Base-by-base conservation (phyloP, 1,139 yeast genomes). In the Wickerhamomyces sp. region DNA sequence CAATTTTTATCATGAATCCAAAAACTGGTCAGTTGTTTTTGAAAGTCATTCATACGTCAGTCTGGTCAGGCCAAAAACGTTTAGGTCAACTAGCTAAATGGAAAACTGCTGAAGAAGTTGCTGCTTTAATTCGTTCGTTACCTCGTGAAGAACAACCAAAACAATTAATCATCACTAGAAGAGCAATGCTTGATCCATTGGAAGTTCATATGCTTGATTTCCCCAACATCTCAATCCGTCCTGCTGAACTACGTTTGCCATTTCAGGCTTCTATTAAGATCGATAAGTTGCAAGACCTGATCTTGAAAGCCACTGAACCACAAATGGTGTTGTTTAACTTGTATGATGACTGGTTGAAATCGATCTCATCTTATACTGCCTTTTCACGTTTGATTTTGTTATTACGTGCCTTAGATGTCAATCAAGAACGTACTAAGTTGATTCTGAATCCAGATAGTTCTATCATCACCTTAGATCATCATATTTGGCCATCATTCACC, bases 31-130 rank as follows among this genome's bases (percentile, higher is more conserved):
- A 91, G 61, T 67, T 93, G 38, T 90, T 86, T 62, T 72, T 93
- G 66, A 90, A 89, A 60, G 79, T 93, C 44, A 89, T 94, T 50
- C 99, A 93, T 60, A 89, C 95, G 0, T 86, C 95, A 8, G 96
- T 90, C 1, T 94, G 97, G 95, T 84, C 96, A 2, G 99, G 99
- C 14, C 98, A 94, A 64, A 91, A 90, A 60, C 84, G 98, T 58
- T 73, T 93, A 54, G 88, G 95, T 30, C 98, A 93, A 62, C 71
- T 94, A 51, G 94, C 98, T 0, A 93, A 93, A 62, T 94, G 99
- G 99, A 93, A 93, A 63, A 84, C 98, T 2, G 99, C 99, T 0
- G 99, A 94, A 66, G 99, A 93, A 67, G 95, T 90, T 27, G 93
- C 96, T 10, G 96, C 96, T 0, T 71, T 93, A 53, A 77, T 93